phyloP scores from a whole-genome alignment of 306 rosid genomes.

The Ochetophila trinervis region DNA sequence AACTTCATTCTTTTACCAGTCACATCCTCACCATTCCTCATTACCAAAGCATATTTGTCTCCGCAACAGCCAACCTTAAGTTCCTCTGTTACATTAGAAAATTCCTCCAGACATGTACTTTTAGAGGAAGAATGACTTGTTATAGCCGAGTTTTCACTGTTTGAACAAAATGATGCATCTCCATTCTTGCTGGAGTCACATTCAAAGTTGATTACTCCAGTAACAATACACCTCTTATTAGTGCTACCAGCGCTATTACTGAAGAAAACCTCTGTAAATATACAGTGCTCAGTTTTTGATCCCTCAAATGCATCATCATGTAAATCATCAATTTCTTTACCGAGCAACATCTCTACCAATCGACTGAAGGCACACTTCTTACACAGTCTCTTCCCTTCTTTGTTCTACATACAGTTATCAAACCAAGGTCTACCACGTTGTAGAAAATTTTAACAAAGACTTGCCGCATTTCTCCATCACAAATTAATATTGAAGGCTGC shows the following conservation, averaged over 20 bases:
- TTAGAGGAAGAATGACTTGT: conserved; percentile 54
- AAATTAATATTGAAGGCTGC: conserved; percentile 10
- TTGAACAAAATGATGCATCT: conserved; percentile 61
- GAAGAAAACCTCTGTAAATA: conserved; percentile 73
- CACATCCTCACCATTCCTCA: conserved; percentile 40
- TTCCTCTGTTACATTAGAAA: conserved; percentile 37
- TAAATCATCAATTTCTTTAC: conserved; percentile 52
- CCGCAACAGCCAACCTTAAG: conserved; percentile 42
- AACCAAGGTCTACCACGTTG: conserved; percentile 20
- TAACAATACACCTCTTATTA: conserved; percentile 50
- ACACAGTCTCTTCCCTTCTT: conserved; percentile 29
- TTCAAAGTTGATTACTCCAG: conserved; percentile 59
- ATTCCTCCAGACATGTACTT: conserved; percentile 38
- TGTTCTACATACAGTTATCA: conserved; percentile 32
- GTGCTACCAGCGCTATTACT: conserved; percentile 38
- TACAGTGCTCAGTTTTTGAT: conserved; percentile 58
- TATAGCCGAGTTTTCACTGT: conserved; percentile 61
- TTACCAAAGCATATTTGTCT: conserved; percentile 33
- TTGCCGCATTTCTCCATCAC: conserved; percentile 20
- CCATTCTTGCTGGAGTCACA: conserved; percentile 56
- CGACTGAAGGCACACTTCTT: conserved; percentile 25
- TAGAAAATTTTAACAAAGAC: conserved; percentile 11
- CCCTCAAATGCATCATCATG: conserved; percentile 79
- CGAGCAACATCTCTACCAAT: conserved; percentile 37
- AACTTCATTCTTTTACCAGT: conserved; percentile 61